Conservation (phyloP, 1,284 basidiomycete genomes). For the Ceratobasidium sp. region DNA sequence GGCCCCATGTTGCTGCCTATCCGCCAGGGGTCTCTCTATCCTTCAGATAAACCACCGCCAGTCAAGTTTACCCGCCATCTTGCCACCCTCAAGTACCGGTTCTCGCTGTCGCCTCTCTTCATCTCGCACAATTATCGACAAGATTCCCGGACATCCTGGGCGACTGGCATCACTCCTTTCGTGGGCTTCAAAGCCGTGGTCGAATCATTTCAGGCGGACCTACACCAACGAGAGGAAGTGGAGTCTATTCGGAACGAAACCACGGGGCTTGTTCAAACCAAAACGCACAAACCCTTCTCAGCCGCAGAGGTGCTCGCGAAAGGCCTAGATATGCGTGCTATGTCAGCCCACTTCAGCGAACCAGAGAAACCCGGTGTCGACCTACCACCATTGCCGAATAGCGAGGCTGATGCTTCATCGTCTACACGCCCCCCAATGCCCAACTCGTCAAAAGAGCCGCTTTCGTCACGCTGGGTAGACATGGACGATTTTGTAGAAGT, state of each 20-base stretch:
- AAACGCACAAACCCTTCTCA: constrained; percentile 90
- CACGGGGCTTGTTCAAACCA: constrained; percentile 66
- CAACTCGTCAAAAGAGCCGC: constrained; percentile 34
- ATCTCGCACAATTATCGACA: constrained; percentile 92
- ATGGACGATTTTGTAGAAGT: constrained; percentile 88
- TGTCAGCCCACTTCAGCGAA: constrained; percentile 84
- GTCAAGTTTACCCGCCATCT: constrained; percentile 92
- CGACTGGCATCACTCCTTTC: constrained; percentile 80
- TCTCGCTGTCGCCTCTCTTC: constrained; percentile 83
- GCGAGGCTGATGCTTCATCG: constrained; percentile 43
- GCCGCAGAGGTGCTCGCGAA: constrained; percentile 90
- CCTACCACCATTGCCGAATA: constrained; percentile 31
- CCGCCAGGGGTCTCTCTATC: constrained; percentile 87
- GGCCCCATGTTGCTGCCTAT: constrained; percentile 86
- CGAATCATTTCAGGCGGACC: constrained; percentile 86
- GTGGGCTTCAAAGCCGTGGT: constrained; percentile 89
- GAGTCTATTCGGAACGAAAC: constrained; percentile 61
- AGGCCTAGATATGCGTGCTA: constrained; percentile 81
- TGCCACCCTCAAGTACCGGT: constrained; percentile 93
- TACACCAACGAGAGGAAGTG: constrained; percentile 95
- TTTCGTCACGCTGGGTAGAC: constrained; percentile 77
- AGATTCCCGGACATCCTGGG: constrained; percentile 81
- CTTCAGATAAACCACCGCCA: constrained; percentile 76
- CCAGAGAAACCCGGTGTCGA: constrained; percentile 64
- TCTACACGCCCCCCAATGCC: constrained; percentile 45